Conservation (phyloP, 257 asterid genomes). For the Rubia yunnanensis region DNA sequence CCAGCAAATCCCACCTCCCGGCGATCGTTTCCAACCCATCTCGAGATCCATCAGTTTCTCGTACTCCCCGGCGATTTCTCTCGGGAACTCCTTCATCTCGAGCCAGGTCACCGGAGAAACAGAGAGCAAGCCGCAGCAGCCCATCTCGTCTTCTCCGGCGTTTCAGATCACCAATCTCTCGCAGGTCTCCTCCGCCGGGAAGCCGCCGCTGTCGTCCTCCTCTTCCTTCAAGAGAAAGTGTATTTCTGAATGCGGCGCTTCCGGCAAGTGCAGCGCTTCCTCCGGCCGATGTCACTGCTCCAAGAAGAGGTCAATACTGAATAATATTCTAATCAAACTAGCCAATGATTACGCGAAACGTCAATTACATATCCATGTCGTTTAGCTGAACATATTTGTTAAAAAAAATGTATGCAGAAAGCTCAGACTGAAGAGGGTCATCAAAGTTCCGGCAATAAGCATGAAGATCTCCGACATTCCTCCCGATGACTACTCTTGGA, state of each 20-base stretch:
- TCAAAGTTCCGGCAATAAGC: slow-evolving; percentile 87
- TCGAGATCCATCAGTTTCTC: slow-evolving; percentile 60
- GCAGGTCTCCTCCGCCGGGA: slow-evolving; percentile 52
- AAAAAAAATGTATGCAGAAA: slow-evolving; percentile 32
- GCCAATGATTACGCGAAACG: not conserved
- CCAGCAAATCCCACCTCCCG: slow-evolving; percentile 57
- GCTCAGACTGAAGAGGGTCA: slow-evolving; percentile 49
- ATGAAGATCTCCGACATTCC: slow-evolving; percentile 91
- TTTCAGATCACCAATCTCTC: slow-evolving; percentile 41
- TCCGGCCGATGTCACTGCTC: slow-evolving; percentile 84
- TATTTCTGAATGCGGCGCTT: slow-evolving; percentile 46
- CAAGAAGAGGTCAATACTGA: slow-evolving; percentile 49
- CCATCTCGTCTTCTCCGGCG: slow-evolving; percentile 33
- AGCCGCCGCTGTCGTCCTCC: slow-evolving; percentile 68
- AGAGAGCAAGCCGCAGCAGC: slow-evolving; percentile 25
- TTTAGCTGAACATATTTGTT: not conserved
- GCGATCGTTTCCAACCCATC: slow-evolving; percentile 14
- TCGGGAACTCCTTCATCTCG: slow-evolving; percentile 45
- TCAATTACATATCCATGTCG: not conserved
- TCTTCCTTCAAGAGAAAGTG: slow-evolving; percentile 66
- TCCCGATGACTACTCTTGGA: slow-evolving; percentile 96
- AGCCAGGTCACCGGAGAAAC: slow-evolving; percentile 43
- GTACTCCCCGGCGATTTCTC: slow-evolving; percentile 39
- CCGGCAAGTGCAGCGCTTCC: slow-evolving; percentile 76
- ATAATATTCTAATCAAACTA: not conserved